Evolutionary conservation across 225 moss, liverwort and hornwort species (phyloP), one percentile per base, ranked within the genome.

Genomic region (Takakia lepidozioides): DNA sequence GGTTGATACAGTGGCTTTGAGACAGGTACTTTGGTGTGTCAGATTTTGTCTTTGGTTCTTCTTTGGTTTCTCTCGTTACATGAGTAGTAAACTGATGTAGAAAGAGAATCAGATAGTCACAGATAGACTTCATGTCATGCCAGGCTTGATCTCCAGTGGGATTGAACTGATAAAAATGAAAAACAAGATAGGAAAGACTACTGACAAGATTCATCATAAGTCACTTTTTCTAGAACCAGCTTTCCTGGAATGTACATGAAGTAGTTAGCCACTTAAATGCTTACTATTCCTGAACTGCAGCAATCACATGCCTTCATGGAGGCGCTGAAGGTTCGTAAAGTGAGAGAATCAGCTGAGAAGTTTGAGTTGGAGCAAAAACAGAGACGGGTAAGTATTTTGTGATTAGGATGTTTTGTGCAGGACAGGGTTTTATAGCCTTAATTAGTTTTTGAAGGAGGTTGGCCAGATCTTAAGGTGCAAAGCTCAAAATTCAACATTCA

Each of bases 281-380:
- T 21, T 46, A 23, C 10, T 46, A 0, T 24, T 25, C 17, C 28
- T 8, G 0, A 16, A 10, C 15, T 46, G 0, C 19, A 80, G 79
- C 70, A 80, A 52, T 61, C 74, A 25, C 70, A 70, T 45, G 54
- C 15, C 19, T 70, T 4, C n/a, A 16, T 74, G 1, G 34, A 46
- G 26, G 61, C 29, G 14, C 29, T 74, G 3, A 74, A 2, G 37
- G 1, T 19, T 18, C 64, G 74, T 5, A 7, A 74, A 0, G 23
- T 46, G 9, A 19, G 54, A 25, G 25, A 2, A 25, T 15, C 29
- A 0, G 26, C 17, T 0, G 29, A 57, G 0, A 67, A 57, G 4
- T 67, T 74, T n/a, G 44, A 47, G 5, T 20, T 6, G 0, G 1
- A 46, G 13, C 79, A 74, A 48, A 46, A 67, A 0, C 57, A 54